Evolutionary conservation across 2,329 filamentous ascomycete genomes (phyloP), one percentile per base, ranked within the genome.

Genomic region (Pyricularia sp.): DNA sequence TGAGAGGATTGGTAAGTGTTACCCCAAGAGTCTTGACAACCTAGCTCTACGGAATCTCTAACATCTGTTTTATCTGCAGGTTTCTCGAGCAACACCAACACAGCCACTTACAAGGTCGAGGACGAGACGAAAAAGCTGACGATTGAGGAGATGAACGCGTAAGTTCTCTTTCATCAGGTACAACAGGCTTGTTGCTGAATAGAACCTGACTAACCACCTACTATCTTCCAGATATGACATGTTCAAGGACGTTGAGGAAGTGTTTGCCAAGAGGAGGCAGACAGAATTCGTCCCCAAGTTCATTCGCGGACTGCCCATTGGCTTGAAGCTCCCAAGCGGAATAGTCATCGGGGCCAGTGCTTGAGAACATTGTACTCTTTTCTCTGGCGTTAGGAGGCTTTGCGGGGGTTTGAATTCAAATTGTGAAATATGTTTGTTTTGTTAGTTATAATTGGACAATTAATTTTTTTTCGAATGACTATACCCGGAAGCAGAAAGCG

Each of bases 111-210:
- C 77, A 87, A 86, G 73, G 88, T 90, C 0, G 83, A 86, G 71
- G 84, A 90, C 67, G 83, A 87, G 72, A 84, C 80, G 71, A 82
- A 85, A 65, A 88, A 88, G 71, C 74, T 91, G 36, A 90, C 88
- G 0, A 90, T 91, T 66, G 87, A 90, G 71, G 88, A 91, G 75
- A 90, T 91, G 87, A 90, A 91, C 70, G 80, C 81, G 80, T 86
- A 79, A 79, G 84, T 81, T 66, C 33, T 36, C 12, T 36, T 33
- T 12, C 12, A 14, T 36, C 33, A 10, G 6, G 33, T 12, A 12
- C 33, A 36, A 36, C 11, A 14, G 1, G 10, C 33, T 5, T 12
- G 28, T 7, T 30, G 28, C 7, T 30, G 28, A 30, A 7, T 30
- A 30, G 28, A 30, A 30, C 28, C 28, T 30, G 28, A 12, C 23